These are phyloP conservation scores for Osmanthus fragrans DNA, from an alignment of 257 asterid genomes.

Conservation along the genomic window DNA sequence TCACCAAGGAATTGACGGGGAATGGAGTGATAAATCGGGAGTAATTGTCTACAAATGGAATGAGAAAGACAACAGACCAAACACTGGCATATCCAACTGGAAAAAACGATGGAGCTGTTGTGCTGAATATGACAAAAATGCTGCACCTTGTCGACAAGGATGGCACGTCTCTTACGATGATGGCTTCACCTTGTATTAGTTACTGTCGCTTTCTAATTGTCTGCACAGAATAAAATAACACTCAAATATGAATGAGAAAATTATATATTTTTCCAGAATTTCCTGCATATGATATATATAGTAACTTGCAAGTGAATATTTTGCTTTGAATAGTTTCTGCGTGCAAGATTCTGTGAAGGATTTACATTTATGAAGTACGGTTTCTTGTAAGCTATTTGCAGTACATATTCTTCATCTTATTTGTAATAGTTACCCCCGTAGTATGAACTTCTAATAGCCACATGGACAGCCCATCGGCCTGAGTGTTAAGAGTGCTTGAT, in stretches of 20 bases:
- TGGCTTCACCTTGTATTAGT: slow-evolving; percentile 48
- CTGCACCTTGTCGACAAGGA: slow-evolving; percentile 57
- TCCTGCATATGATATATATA: too few relatives aligned
- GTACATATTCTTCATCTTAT: too few relatives aligned
- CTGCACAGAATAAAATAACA: not conserved
- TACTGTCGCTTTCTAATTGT: not conserved
- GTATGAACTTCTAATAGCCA: too few relatives aligned
- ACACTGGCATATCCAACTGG: slow-evolving; percentile 63
- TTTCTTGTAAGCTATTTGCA: not conserved
- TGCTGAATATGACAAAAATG: slow-evolving; percentile 52
- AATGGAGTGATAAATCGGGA: slow-evolving; percentile 63
- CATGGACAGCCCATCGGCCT: too few relatives aligned
- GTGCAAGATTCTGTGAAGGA: not conserved
- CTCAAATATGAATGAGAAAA: not conserved
- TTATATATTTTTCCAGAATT: too few relatives aligned
- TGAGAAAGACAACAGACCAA: slow-evolving; percentile 56
- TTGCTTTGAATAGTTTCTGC: too few relatives aligned
- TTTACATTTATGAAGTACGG: too few relatives aligned
- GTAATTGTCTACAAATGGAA: slow-evolving; percentile 74
- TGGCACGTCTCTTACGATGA: slow-evolving; percentile 63
- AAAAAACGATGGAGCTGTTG: slow-evolving; percentile 79
- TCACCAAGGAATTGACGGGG: slow-evolving; percentile 73
- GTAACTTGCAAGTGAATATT: not conserved
- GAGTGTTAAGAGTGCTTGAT: too few relatives aligned
- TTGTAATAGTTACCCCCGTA: too few relatives aligned